These are phyloP conservation scores for Mycosphaerella arachidis DNA, from an alignment of 2,329 filamentous ascomycete genomes.

Conservation along the genomic window DNA sequence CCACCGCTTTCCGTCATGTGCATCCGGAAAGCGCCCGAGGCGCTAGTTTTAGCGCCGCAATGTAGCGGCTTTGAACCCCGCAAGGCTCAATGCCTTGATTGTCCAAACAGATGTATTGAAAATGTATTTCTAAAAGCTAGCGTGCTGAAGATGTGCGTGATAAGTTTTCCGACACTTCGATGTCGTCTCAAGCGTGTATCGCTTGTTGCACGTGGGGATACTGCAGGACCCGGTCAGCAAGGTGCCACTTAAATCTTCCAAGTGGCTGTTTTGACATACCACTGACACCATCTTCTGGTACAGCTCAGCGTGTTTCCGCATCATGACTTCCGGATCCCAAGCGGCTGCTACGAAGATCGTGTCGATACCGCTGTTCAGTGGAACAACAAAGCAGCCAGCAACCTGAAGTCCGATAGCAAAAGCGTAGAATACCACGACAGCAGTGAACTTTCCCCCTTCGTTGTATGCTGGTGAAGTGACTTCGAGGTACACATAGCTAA, in stretches of 20 bases:
- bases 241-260: no score
- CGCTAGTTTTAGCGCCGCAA: not conserved
- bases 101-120: not conserved
- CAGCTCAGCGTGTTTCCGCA: slow-evolving; percentile 74
- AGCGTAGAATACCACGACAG: slow-evolving; percentile 75
- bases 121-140: not conserved
- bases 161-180: not conserved
- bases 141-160: not conserved
- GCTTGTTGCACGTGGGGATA: slow-evolving; percentile 73
- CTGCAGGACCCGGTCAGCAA: no score
- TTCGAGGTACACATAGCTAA: slow-evolving; percentile 81
- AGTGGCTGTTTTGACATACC: no score
- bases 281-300: slow-evolving; percentile 74
- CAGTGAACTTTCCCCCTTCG: slow-evolving; percentile 60
- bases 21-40: not conserved
- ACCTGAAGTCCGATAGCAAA: slow-evolving; percentile 91
- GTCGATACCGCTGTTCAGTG: slow-evolving; percentile 81
- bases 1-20: not conserved
- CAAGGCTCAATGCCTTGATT: not conserved
- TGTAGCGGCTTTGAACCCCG: not conserved
- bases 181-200: slow-evolving; percentile 42
- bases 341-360: slow-evolving; percentile 81
- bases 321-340: slow-evolving; percentile 67
- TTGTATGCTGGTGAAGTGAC: slow-evolving; percentile 82
- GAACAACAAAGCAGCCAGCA: slow-evolving; percentile 82